Evolutionary conservation across 768 basidiomycete species (phyloP).

Genomic region (Rhodotorula diobovata): DNA sequence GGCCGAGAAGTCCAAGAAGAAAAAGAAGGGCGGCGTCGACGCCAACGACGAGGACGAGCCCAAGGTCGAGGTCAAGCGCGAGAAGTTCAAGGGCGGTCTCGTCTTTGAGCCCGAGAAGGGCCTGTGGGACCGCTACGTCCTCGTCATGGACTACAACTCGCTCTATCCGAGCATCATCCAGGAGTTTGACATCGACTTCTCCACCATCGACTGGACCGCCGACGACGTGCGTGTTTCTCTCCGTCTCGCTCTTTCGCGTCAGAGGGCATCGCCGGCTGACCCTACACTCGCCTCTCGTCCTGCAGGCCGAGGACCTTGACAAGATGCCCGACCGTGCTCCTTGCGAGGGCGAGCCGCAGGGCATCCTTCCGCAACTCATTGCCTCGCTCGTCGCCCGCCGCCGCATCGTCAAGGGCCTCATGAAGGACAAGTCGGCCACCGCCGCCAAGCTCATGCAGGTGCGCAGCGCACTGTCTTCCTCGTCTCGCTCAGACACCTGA

Average conservation of each 20-base stretch:
- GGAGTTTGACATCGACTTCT: constrained; percentile 99
- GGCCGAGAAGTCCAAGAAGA: constrained; percentile 45
- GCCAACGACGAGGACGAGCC: constrained; percentile 56
- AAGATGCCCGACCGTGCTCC: constrained; percentile 81
- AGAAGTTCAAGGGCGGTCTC: constrained; percentile 97
- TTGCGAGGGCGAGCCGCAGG: constrained; percentile 62
- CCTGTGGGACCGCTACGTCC: constrained; percentile 90
- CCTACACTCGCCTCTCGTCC: constrained; percentile 20
- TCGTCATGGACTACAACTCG: constrained; percentile 99
- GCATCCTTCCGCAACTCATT: constrained; percentile 93
- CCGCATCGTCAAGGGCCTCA: constrained; percentile 80
- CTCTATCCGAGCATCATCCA: constrained; percentile 99
- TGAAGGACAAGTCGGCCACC: constrained; percentile 74
- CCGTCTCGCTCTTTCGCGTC: neutral
- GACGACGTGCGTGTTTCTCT: constrained; percentile 30
- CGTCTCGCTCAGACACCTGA: neutral
- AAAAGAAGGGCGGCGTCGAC: constrained; percentile 43
- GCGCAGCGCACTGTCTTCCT: constrained; percentile 25
- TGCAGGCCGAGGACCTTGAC: constrained; percentile 63
- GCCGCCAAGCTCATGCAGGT: constrained; percentile 80
- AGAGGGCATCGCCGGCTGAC: neutral
- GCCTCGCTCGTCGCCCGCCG: constrained; percentile 90
- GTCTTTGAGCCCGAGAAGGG: constrained; percentile 95
- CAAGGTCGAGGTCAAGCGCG: constrained; percentile 47
- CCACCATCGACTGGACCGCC: constrained; percentile 69